phyloP scores from a whole-genome alignment of 257 asterid species.

The Salvia miltiorrhiza region DNA sequence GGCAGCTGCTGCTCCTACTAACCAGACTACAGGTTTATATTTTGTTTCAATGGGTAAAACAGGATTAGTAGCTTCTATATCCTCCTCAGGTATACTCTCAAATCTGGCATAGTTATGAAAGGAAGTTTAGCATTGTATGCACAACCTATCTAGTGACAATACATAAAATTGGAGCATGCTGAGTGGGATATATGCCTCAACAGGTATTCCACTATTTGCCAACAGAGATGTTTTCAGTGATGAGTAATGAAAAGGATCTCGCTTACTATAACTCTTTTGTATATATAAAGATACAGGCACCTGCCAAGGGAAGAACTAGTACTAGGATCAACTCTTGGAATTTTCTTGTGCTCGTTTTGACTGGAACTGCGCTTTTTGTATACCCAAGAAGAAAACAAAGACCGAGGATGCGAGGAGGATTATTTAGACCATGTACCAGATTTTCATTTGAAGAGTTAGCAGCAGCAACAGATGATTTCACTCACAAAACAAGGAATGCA shows the following conservation, averaged over 20 bases:
- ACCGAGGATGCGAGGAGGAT: conserved; percentile 25
- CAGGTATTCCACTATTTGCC: conserved; percentile 44
- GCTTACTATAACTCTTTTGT: conserved; percentile 21
- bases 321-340: conserved; percentile 18
- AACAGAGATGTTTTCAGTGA: conserved; percentile 33
- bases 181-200: too few relatives aligned
- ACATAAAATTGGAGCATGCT: too few relatives aligned
- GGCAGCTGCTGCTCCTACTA: too few relatives aligned
- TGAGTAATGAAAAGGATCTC: conserved; percentile 23
- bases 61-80: too few relatives aligned
- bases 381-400: neutral
- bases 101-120: too few relatives aligned
- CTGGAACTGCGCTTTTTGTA: neutral
- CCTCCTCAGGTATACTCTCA: too few relatives aligned
- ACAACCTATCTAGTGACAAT: too few relatives aligned
- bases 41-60: too few relatives aligned
- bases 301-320: neutral
- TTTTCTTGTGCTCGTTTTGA: neutral
- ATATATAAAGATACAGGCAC: conserved; percentile 8
- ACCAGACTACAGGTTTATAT: too few relatives aligned
- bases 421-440: conserved; percentile 26
- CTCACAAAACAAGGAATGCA: conserved; percentile 14
- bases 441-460: conserved; percentile 24
- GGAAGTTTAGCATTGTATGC: too few relatives aligned
- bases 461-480: conserved; percentile 21